Evolutionary conservation across 306 rosid species (phyloP).

Genomic region (Lotus japonicus): DNA sequence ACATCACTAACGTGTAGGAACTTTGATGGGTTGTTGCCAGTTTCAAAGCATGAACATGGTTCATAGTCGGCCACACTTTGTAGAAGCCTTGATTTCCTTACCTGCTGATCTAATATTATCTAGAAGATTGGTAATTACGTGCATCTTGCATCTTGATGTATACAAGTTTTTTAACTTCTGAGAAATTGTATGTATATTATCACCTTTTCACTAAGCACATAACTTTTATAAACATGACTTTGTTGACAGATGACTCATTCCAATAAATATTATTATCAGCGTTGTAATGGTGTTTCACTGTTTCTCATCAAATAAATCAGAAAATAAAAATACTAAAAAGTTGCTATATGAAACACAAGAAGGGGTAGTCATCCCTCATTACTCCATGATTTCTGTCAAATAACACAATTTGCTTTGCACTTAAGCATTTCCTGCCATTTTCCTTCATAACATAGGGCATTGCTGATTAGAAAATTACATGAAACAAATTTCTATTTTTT

Average conservation of each 20-base stretch:
- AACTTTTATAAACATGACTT: not conserved
- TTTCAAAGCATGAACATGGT: not conserved
- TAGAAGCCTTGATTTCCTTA: not conserved
- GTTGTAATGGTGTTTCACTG: not conserved
- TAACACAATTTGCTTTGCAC: too few relatives aligned
- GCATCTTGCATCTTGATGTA: conserved; percentile 23
- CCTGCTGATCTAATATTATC: conserved; percentile 6
- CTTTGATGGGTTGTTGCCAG: not conserved
- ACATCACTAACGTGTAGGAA: not conserved
- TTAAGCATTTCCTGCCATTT: too few relatives aligned
- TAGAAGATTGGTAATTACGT: not conserved
- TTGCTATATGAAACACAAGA: too few relatives aligned
- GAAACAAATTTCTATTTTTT: not conserved
- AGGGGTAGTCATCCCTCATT: too few relatives aligned
- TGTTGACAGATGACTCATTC: not conserved
- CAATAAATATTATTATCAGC: not conserved
- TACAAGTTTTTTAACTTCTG: conserved; percentile 1
- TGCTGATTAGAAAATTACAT: not conserved
- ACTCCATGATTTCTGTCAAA: too few relatives aligned
- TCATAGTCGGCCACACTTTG: not conserved
- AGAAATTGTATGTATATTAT: conserved; percentile 16
- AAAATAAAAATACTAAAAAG: not conserved
- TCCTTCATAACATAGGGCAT: too few relatives aligned
- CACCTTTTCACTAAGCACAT: not conserved
- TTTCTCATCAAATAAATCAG: not conserved